Percentiles rank a stretch among this genome's conserved stretches.
These are phyloP conservation scores for Sclerotinia nivalis DNA, from an alignment of 2,329 filamentous ascomycete genomes.

Conservation along the genomic window DNA sequence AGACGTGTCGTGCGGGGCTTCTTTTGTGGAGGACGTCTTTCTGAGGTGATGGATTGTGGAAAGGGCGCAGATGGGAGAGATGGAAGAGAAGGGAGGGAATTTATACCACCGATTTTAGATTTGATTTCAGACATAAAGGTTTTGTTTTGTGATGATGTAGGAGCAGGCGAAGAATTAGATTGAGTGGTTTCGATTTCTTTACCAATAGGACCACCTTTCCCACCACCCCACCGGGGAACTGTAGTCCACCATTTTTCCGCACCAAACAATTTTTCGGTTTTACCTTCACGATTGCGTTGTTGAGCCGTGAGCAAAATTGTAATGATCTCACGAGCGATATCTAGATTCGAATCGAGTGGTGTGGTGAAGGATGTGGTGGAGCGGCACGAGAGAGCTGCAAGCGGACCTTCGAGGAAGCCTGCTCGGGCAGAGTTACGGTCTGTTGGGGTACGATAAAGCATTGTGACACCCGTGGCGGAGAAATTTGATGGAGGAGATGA, in stretches of 20 bases:
- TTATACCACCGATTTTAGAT: conserved; percentile 30
- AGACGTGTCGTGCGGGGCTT: conserved; percentile 28
- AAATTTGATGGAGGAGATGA: conserved; percentile 50
- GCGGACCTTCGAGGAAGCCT: conserved; percentile 61
- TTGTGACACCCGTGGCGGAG: conserved; percentile 55
- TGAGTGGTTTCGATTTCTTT: conserved; percentile 46
- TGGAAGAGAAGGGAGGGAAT: conserved; percentile 7
- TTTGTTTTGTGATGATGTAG: background rate
- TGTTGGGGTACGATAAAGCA: conserved; percentile 59
- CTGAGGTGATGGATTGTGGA: conserved; percentile 1
- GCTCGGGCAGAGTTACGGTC: conserved; percentile 61
- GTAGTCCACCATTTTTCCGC: conserved; percentile 63
- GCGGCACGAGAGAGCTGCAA: conserved; percentile 60
- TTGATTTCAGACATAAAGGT: conserved; percentile 24
- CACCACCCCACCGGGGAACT: conserved; percentile 63
- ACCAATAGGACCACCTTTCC: conserved; percentile 62
- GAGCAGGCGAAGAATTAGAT: conserved; percentile 11
- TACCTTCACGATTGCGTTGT: conserved; percentile 60
- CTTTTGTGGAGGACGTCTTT: conserved; percentile 21
- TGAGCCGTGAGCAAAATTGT: conserved; percentile 64
- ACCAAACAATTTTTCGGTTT: conserved; percentile 56
- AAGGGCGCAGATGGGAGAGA: conserved; percentile 15
- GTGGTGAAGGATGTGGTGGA: conserved; percentile 55
- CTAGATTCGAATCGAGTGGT: conserved; percentile 59
- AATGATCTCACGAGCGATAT: conserved; percentile 61